Evolutionary conservation across 192 early-diverging fungal genomes (phyloP).

Genomic region (Coemansia sp.): DNA sequence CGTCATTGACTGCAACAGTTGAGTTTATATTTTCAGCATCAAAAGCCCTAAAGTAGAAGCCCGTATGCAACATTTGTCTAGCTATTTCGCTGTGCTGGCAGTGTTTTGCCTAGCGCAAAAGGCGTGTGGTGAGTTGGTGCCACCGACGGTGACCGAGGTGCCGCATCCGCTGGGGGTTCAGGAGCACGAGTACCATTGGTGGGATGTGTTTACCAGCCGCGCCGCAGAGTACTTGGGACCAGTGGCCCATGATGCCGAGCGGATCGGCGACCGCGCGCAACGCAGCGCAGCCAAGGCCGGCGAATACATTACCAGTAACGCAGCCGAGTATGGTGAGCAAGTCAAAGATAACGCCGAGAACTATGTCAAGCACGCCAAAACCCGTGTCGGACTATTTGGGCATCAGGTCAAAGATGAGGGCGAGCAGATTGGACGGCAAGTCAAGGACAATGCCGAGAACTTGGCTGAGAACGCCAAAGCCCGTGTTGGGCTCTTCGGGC

Average conservation of each 20-base stretch:
- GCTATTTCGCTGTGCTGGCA: neutral
- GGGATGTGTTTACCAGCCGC: constrained; percentile 35
- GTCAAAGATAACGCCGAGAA: constrained; percentile 8
- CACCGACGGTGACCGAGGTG: constrained; percentile 17
- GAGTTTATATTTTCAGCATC: constrained; percentile 12
- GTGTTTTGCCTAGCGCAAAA: neutral
- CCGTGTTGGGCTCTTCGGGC: neutral
- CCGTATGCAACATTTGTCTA: neutral
- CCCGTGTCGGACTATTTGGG: neutral
- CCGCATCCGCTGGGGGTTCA: neutral
- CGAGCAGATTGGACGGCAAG: neutral
- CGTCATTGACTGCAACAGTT: constrained; percentile 1
- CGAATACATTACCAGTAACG: constrained; percentile 20
- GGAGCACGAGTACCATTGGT: constrained; percentile 37
- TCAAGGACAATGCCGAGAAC: neutral
- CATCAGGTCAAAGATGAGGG: neutral
- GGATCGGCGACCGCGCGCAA: constrained; percentile 10
- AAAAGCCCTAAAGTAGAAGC: constrained; percentile 2
- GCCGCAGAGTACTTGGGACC: constrained; percentile 21
- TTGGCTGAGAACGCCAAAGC: constrained; percentile 8
- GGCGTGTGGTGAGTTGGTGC: constrained; percentile 16
- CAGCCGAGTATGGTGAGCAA: constrained; percentile 13
- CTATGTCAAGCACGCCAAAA: neutral
- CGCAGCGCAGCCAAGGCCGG: constrained; percentile 12
- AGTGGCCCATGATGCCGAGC: constrained; percentile 14